Evolutionary conservation across 1,284 basidiomycete genomes (phyloP), one percentile per base, ranked within the genome.

Genomic region (Peniophora sp.): DNA sequence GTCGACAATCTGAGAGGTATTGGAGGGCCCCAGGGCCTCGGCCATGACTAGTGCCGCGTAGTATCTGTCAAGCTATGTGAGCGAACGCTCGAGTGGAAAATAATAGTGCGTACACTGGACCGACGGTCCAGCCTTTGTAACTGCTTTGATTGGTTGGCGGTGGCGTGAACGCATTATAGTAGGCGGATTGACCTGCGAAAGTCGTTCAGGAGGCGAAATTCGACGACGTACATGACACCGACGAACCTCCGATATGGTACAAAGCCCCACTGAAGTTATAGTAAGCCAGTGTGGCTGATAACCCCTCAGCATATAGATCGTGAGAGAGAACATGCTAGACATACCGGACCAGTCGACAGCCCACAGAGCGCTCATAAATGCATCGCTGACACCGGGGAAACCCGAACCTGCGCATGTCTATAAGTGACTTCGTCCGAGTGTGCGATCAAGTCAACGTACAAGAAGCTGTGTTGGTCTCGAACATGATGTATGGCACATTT

Each of bases 341-440:
- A n/a, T n/a, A n/a, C n/a, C 66, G 2, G 68, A 73, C 61, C 82
- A 83, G 58, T 85, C 83, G 35, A 83, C 47, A 0, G 68, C 78
- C 88, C 88, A 91, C 20, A 91, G 69, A 2, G 85, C 78, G 0
- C 81, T 80, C 2, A 79, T 84, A 58, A 87, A 91, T 20, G 68
- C 70, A 53, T 78, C 71, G 47, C 72, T 74, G 45, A 80, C 60
- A 2, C 77, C 78, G 6, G 68, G 59, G 57, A 78, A 77, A 17
- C 78, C 78, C 56, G 76, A 75, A 61, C n/a, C n/a, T n/a, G n/a
- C n/a, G n/a, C n/a, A n/a, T n/a, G n/a, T n/a, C n/a, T n/a, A n/a
- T n/a, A n/a, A n/a, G n/a, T n/a, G n/a, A n/a, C n/a, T n/a, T n/a
- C n/a, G n/a, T n/a, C n/a, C n/a, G n/a, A n/a, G n/a, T n/a, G n/a